These are phyloP conservation scores for Phyllosticta capitalensis DNA, from an alignment of 2,329 filamentous ascomycete genomes.

Conservation along the genomic window DNA sequence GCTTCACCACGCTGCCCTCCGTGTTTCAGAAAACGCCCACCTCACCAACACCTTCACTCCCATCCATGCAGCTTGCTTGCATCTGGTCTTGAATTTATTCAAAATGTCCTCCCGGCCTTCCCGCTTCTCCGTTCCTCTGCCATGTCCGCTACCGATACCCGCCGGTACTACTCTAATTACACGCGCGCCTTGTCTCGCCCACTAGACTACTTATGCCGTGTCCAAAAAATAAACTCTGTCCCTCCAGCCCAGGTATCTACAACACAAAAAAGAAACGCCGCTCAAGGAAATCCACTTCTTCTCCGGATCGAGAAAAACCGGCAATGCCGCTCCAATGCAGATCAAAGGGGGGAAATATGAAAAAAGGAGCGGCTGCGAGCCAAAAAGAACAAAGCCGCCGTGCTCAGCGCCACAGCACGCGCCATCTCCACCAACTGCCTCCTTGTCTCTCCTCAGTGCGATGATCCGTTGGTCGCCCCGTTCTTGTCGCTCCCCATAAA, in stretches of 20 bases:
- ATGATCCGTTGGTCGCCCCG: slow-evolving; percentile 15
- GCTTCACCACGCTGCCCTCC: background rate
- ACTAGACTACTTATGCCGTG: background rate
- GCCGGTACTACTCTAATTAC: too few species aligned
- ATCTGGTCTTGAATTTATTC: background rate
- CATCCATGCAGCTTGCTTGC: background rate
- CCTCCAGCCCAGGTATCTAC: background rate
- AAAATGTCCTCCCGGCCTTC: too few species aligned
- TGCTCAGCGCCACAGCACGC: background rate
- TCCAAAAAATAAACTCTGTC: background rate
- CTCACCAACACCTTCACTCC: background rate
- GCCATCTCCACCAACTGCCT: background rate
- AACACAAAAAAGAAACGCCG: background rate
- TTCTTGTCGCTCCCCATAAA: slow-evolving; percentile 26
- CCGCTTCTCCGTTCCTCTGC: too few species aligned
- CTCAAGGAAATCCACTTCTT: background rate
- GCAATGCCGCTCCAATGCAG: background rate
- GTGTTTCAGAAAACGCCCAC: background rate
- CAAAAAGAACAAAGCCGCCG: background rate
- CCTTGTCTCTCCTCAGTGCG: background rate
- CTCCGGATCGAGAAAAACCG: background rate
- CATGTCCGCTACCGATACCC: too few species aligned
- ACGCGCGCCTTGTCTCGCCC: background rate
- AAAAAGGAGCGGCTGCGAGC: background rate
- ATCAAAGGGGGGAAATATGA: background rate